Conservation (phyloP, 108 stramenopile species). For the Aurantiochytrium sp. region DNA sequence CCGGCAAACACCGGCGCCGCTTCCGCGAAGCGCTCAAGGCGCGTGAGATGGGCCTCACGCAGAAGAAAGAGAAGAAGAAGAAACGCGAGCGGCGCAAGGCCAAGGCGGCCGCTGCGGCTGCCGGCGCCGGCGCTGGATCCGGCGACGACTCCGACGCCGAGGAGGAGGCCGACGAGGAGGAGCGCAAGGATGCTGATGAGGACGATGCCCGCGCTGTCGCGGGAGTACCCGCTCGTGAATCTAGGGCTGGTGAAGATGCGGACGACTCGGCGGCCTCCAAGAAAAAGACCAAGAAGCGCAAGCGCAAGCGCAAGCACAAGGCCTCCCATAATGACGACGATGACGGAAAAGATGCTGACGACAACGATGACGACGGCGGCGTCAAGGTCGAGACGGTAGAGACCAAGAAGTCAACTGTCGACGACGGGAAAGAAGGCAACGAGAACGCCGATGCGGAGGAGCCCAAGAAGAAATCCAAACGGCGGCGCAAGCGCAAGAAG, state of each 20-base stretch:
- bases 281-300: neutral
- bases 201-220: too few species aligned
- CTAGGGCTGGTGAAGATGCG: too few species aligned
- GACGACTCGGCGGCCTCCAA: too few species aligned
- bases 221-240: too few species aligned
- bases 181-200: neutral
- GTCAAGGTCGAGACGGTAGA: too few species aligned
- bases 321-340: neutral
- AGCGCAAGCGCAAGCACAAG: constrained; percentile 1
- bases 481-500: too few species aligned
- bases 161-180: neutral
- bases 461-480: too few species aligned
- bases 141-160: too few species aligned
- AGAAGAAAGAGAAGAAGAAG: neutral
- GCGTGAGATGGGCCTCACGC: neutral
- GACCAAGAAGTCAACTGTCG: too few species aligned
- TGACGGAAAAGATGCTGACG: neutral
- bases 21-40: neutral
- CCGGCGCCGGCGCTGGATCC: too few species aligned
- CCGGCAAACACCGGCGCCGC: constrained; percentile 30
- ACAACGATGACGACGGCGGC: neutral
- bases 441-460: neutral
- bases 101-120: neutral
- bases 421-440: neutral
- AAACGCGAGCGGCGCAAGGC: neutral